Conservation (phyloP, 1,284 basidiomycete genomes). For the Athelia sp. region DNA sequence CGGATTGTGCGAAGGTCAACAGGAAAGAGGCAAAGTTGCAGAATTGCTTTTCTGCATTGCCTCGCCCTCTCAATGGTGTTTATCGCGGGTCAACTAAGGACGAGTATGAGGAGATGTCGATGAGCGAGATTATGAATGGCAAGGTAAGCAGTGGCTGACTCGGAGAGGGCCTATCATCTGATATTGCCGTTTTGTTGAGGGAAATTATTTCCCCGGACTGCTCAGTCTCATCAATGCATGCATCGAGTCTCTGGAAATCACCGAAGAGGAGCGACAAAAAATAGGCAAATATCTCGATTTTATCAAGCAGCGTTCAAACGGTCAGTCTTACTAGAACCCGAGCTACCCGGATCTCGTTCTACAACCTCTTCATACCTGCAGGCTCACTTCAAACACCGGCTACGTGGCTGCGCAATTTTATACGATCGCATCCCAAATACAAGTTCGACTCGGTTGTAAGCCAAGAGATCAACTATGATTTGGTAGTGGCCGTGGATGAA, state of each 20-base stretch:
- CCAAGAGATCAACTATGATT: conserved; percentile 92
- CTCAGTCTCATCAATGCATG: conserved; percentile 87
- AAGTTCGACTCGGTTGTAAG: conserved; percentile 88
- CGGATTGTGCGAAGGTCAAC: conserved; percentile 11
- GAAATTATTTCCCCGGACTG: conserved; percentile 76
- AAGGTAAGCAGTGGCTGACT: conserved; percentile 42
- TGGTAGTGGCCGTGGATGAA: conserved; percentile 87
- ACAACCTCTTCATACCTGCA: conserved; percentile 30
- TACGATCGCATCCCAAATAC: conserved; percentile 86
- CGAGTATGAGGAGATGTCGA: conserved; percentile 89
- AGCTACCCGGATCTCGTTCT: not conserved
- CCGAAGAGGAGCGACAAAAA: conserved; percentile 55
- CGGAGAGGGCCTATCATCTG: no score
- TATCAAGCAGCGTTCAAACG: conserved; percentile 75
- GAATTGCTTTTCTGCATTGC: conserved; percentile 64
- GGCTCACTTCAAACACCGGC: conserved; percentile 90
- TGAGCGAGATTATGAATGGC: conserved; percentile 93
- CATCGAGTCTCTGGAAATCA: conserved; percentile 83
- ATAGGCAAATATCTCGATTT: conserved; percentile 81
- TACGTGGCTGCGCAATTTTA: conserved; percentile 90
- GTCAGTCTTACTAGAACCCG: no score
- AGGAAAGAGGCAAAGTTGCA: conserved; percentile 60
- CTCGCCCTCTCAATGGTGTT: conserved; percentile 44
- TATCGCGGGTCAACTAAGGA: conserved; percentile 54
- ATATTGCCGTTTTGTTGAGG: conserved; percentile 25